These are phyloP conservation scores for Botryotinia convoluta DNA, from an alignment of 2,329 filamentous ascomycete genomes.

Conservation along the genomic window DNA sequence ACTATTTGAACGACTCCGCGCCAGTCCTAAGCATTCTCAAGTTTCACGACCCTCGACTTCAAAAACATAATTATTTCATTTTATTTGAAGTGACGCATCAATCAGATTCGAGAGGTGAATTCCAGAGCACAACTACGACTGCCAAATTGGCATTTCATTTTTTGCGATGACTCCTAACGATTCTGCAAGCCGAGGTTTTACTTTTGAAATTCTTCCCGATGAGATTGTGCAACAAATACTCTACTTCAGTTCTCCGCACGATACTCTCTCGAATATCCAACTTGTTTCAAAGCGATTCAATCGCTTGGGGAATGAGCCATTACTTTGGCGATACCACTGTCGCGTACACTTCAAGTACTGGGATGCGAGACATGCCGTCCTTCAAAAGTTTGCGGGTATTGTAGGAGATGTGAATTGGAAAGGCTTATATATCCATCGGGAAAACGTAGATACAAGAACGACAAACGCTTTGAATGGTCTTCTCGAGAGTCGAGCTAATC, in stretches of 20 bases:
- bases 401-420: constrained; percentile 71
- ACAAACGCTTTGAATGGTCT: constrained; percentile 62
- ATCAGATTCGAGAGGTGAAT: neutral
- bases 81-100: neutral
- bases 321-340: constrained; percentile 82
- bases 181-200: neutral
- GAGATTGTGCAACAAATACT: constrained; percentile 84
- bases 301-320: constrained; percentile 63
- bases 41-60: neutral
- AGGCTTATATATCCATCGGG: constrained; percentile 57
- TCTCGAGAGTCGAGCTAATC: constrained; percentile 65
- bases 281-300: constrained; percentile 62
- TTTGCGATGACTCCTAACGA: constrained; percentile 1
- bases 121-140: neutral
- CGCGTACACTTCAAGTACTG: constrained; percentile 68
- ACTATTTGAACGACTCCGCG: neutral
- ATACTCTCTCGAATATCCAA: constrained; percentile 50
- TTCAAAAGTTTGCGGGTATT: constrained; percentile 51
- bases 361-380: constrained; percentile 63
- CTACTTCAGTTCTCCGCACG: constrained; percentile 55
- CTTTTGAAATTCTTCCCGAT: constrained; percentile 53
- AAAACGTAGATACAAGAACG: constrained; percentile 51
- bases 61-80: neutral
- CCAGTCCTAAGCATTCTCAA: neutral
- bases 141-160: neutral